Conservation (phyloP, 2,329 filamentous ascomycete genomes). For the Ceratocystis alfenasii region DNA sequence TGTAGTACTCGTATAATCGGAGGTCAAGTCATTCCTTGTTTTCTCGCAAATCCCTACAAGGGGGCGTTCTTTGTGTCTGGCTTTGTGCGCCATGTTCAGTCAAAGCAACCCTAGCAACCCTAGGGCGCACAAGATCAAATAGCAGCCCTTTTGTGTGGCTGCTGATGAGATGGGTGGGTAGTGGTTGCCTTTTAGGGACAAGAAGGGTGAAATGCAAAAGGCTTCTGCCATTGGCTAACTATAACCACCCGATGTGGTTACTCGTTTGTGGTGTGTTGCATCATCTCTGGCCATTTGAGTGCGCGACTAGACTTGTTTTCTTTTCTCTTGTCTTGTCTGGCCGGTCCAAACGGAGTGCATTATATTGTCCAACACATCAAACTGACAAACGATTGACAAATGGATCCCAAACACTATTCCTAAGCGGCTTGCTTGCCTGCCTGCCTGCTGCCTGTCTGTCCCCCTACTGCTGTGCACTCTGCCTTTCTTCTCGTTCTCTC, state of each 20-base stretch:
- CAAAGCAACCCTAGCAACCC: no score
- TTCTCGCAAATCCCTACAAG: background rate
- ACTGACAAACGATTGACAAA: background rate
- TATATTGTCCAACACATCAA: background rate
- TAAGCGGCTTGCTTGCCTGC: background rate
- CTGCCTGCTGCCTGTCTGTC: background rate
- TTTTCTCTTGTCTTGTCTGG: background rate
- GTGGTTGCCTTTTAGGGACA: no score
- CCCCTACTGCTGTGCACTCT: no score
- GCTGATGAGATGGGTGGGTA: no score
- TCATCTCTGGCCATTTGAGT: background rate
- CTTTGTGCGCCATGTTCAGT: slow-evolving; percentile 1
- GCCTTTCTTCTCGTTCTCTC: background rate
- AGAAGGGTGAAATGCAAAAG: no score
- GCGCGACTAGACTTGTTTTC: no score
- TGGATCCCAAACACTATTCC: background rate
- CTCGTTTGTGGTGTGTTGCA: background rate
- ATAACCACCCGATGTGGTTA: background rate
- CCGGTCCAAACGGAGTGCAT: background rate
- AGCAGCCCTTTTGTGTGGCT: no score
- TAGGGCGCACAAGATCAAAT: no score
- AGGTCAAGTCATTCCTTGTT: background rate
- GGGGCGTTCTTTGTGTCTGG: background rate
- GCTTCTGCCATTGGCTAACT: no score
- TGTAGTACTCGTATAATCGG: background rate